phyloP scores from a whole-genome alignment of 306 rosid genomes.

The Prinsepia uniflora region DNA sequence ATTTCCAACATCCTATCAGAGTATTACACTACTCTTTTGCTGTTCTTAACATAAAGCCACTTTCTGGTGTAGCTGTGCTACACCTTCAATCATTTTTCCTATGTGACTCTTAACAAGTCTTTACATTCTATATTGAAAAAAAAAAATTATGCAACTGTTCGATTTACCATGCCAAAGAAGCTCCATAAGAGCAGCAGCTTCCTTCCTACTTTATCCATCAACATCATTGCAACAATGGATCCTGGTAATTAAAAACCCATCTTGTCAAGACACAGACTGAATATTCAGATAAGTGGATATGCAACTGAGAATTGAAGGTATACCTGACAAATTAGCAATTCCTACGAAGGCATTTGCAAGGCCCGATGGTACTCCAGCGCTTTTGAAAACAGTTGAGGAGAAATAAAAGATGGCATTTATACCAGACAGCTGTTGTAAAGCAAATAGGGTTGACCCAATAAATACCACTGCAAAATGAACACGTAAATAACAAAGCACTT shows the following conservation, averaged over 20 bases:
- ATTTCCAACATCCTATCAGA: not conserved
- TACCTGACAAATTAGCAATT: slow-evolving; percentile 77
- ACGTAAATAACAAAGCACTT: slow-evolving; percentile 57
- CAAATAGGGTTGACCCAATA: slow-evolving; percentile 99
- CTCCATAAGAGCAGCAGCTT: slow-evolving; percentile 87
- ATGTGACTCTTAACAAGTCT: not conserved
- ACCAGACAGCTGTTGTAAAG: slow-evolving; percentile 99
- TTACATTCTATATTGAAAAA: not conserved
- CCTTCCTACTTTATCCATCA: slow-evolving; percentile 97
- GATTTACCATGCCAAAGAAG: slow-evolving; percentile 89
- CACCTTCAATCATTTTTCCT: not conserved
- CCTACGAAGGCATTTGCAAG: slow-evolving; percentile 85
- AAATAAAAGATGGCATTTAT: slow-evolving; percentile 95
- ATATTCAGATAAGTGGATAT: slow-evolving; percentile 12
- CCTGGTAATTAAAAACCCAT: slow-evolving; percentile 43
- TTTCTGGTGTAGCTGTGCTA: not conserved
- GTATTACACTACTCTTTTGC: not conserved
- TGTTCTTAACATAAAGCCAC: not conserved
- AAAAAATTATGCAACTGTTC: slow-evolving; percentile 1
- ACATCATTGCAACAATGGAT: slow-evolving; percentile 67
- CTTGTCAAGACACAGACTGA: slow-evolving; percentile 27
- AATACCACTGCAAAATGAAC: slow-evolving; percentile 97
- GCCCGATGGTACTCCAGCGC: slow-evolving; percentile 86
- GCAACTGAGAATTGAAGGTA: slow-evolving; percentile 16
- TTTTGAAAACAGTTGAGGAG: slow-evolving; percentile 95